Evolutionary conservation across 228 moss, liverwort and hornwort species (phyloP).

Genomic region (Sphagnum magellanicum): DNA sequence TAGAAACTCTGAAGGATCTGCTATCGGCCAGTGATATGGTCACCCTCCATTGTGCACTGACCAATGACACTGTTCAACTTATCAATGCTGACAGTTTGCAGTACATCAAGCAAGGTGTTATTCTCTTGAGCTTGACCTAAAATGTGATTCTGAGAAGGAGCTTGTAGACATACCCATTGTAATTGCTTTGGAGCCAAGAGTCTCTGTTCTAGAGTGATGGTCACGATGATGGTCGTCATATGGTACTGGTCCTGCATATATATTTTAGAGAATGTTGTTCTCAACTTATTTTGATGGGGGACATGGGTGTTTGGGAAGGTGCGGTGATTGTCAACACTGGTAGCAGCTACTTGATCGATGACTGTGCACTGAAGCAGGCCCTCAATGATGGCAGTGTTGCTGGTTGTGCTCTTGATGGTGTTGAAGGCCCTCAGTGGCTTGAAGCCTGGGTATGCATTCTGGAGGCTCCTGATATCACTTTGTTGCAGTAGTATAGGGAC

Average conservation of each 20-base stretch:
- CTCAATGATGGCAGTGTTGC: conserved; percentile 78
- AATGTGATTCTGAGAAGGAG: background rate
- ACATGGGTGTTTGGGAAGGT: conserved; percentile 40
- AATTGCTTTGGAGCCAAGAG: background rate
- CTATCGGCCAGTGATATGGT: conserved; percentile 78
- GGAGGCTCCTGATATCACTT: background rate
- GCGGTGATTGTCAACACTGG: conserved; percentile 94
- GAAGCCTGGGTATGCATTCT: conserved; percentile 85
- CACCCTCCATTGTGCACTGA: conserved; percentile 87
- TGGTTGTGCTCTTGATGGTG: conserved; percentile 91
- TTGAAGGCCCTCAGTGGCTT: conserved; percentile 96
- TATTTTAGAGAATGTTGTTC: no score
- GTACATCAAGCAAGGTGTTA: conserved; percentile 79
- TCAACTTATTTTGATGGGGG: background rate
- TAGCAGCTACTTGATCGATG: conserved; percentile 94
- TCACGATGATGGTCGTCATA: no score
- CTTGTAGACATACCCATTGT: background rate
- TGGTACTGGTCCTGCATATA: no score
- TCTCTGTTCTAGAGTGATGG: no score
- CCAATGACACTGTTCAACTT: conserved; percentile 80
- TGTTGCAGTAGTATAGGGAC: background rate
- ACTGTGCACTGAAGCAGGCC: conserved; percentile 91
- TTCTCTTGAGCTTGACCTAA: background rate
- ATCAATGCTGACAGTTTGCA: conserved; percentile 80
- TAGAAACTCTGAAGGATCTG: conserved; percentile 69